Evolutionary conservation across 1,284 basidiomycete genomes (phyloP), one percentile per base, ranked within the genome.

Genomic region (Leccinum pseudoinsigne): DNA sequence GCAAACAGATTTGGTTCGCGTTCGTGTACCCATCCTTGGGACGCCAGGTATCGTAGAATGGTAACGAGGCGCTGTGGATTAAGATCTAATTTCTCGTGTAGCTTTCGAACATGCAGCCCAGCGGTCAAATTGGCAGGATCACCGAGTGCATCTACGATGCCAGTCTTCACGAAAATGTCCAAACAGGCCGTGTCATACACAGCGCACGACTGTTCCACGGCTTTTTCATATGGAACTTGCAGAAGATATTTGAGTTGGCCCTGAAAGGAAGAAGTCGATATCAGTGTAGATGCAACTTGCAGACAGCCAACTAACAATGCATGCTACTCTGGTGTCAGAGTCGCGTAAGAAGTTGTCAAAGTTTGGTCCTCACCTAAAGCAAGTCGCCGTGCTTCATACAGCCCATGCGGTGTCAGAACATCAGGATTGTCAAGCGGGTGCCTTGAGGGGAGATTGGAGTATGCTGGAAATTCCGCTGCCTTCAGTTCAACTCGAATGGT

Each of bases 131-230:
- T 51, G 18, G 63, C 23, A 6, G 63, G 56, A 2, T 67, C 55
- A 12, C 68, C 68, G 5, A 72, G 69, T 11, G 50, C 54, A 57
- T 71, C 71, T 6, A 69, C 59, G 21, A 72, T 58, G 1, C 68
- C 71, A 3, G 69, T 63, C 54, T 71, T 65, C 6, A 72, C 65
- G 12, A 69, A 60, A 10, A 72, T 62, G 34, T 72, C 71, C 14
- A 72, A 61, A 45, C 67, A 69, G 2, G 71, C 69, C 5, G 68
- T 69, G 45, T 72, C 71, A 38, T 72, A 71, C 8, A 69, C 68
- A 4, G 69, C 68, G 21, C 54, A 62, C 3, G 64, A 65, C 40
- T 66, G 65, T 16, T 64, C 63, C 14, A 64, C 63, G 2, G 40
- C 63, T 47, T 72, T 72, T 60, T 72, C 69, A 53, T 67, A 72